These are phyloP conservation scores for Strobilomyces confusus DNA, from an alignment of 768 basidiomycete species.

Conservation along the genomic window DNA sequence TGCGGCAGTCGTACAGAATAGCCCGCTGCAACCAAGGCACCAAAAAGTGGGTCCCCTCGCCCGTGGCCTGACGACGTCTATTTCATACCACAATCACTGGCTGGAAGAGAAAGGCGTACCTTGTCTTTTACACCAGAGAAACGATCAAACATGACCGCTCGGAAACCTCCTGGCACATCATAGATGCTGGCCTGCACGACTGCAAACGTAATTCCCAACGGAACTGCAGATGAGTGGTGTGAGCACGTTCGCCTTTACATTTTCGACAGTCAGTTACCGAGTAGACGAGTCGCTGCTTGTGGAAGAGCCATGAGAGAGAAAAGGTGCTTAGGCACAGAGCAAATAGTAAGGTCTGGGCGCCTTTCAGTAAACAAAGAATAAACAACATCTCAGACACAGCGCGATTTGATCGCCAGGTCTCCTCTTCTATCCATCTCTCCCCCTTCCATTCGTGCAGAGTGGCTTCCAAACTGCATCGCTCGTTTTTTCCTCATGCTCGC, in stretches of 20 bases:
- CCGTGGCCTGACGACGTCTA: slow-evolving; percentile 56
- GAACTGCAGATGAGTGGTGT: slow-evolving; percentile 20
- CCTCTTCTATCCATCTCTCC: slow-evolving; percentile 53
- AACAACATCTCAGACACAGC: slow-evolving; percentile 12
- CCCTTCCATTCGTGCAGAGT: slow-evolving; percentile 76
- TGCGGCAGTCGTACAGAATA: slow-evolving; percentile 96
- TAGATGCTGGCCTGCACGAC: slow-evolving; percentile 51
- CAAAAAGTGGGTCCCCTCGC: slow-evolving; percentile 94
- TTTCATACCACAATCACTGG: not conserved
- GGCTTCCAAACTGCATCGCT: slow-evolving; percentile 96
- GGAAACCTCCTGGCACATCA: slow-evolving; percentile 86
- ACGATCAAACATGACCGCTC: slow-evolving; percentile 97
- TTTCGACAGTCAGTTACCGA: slow-evolving; percentile 36
- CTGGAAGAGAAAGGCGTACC: slow-evolving; percentile 39
- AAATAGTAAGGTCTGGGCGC: not conserved
- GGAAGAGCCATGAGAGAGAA: slow-evolving; percentile 45
- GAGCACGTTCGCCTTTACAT: slow-evolving; percentile 4
- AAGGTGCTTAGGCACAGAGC: not conserved
- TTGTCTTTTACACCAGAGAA: slow-evolving; percentile 86
- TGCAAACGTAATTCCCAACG: slow-evolving; percentile 40
- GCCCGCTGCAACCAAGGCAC: slow-evolving; percentile 95
- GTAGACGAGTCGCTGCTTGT: slow-evolving; percentile 44
- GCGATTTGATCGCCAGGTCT: slow-evolving; percentile 31
- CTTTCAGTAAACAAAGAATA: slow-evolving; percentile 22
- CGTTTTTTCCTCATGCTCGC: slow-evolving; percentile 80